These are phyloP conservation scores for Eucalyptus shirleyi DNA, from an alignment of 345 rosid genomes.

Conservation along the genomic window DNA sequence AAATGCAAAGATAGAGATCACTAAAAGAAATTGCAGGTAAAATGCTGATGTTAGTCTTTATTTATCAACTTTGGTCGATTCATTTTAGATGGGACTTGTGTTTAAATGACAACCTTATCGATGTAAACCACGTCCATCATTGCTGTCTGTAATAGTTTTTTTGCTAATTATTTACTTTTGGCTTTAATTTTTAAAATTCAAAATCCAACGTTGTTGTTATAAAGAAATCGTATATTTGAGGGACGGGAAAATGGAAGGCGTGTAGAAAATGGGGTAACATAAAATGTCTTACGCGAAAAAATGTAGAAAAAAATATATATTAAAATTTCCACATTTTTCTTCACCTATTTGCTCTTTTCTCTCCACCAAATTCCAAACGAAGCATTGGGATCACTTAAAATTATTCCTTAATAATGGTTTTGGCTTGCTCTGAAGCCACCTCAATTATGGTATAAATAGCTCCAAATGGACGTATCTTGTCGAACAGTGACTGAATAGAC, in stretches of 20 bases:
- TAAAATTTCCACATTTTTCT: not conserved
- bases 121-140: not conserved
- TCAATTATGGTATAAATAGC: not conserved
- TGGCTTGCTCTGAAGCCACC: not conserved
- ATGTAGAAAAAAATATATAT: not conserved
- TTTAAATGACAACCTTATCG: not conserved
- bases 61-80: not conserved
- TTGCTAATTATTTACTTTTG: not conserved
- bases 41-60: not conserved
- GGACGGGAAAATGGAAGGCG: not conserved
- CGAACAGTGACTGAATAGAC: not conserved
- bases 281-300: not conserved
- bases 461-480: not conserved
- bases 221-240: not conserved
- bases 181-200: not conserved
- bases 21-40: not conserved
- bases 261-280: not conserved
- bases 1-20: not conserved
- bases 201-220: not conserved
- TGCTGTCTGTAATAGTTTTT: not conserved
- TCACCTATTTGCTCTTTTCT: not conserved
- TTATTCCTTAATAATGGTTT: not conserved
- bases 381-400: not conserved
- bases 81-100: not conserved
- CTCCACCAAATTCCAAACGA: not conserved